Conservation (phyloP, 2,329 filamentous ascomycete genomes). For the Hansfordia pulvinata region DNA sequence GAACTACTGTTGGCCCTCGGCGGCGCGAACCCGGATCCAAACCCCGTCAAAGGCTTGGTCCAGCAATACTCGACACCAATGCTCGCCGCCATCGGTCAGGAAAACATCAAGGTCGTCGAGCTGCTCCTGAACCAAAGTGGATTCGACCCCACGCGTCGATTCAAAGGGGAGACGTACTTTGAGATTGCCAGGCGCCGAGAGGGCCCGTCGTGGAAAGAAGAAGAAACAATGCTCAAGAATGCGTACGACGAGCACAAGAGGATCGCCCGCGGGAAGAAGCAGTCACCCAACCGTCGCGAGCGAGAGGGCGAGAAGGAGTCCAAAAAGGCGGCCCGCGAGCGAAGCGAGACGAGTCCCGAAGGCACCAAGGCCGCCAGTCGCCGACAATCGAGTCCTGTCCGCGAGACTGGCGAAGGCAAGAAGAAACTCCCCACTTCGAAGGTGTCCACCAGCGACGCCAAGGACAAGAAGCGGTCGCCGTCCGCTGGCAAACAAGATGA, state of each 20-base stretch:
- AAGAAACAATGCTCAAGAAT: constrained; percentile 67
- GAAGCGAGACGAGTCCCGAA: constrained; percentile 31
- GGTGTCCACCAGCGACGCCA: constrained; percentile 26
- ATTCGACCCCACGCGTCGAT: constrained; percentile 73
- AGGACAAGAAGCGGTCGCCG: constrained; percentile 32
- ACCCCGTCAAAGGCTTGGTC: constrained; percentile 43
- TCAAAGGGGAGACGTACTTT: constrained; percentile 68
- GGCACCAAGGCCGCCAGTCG: constrained; percentile 25
- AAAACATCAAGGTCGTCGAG: constrained; percentile 73
- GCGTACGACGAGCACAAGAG: constrained; percentile 55
- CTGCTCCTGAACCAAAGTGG: constrained; percentile 61
- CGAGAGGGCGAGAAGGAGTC: constrained; percentile 27
- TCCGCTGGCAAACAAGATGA: constrained; percentile 32
- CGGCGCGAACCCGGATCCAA: constrained; percentile 53
- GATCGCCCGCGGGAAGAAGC: constrained; percentile 34
- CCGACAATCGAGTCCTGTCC: constrained; percentile 32
- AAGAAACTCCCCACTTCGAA: constrained; percentile 26
- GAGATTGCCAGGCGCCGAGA: constrained; percentile 74
- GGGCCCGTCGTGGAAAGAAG: constrained; percentile 82
- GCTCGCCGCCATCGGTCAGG: constrained; percentile 82
- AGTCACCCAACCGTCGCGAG: constrained; percentile 24
- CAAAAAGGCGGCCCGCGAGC: constrained; percentile 26
- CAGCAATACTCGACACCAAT: constrained; percentile 80
- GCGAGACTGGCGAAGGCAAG: constrained; percentile 27
- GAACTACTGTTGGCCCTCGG: constrained; percentile 63